Base-by-base conservation (phyloP, 1,284 basidiomycete genomes). In the Pulchroboletus neoregius region DNA sequence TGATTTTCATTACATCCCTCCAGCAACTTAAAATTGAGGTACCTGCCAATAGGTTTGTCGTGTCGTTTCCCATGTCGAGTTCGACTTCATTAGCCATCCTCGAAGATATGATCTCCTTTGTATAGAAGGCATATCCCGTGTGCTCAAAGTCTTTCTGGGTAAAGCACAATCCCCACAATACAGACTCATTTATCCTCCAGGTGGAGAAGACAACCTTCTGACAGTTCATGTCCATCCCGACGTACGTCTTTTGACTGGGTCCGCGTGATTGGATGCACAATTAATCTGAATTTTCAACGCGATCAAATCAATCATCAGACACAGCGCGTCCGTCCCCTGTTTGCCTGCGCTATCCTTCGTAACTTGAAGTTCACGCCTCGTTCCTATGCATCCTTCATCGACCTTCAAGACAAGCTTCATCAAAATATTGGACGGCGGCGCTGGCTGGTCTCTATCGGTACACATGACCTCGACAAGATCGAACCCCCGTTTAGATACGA, bases 21-120 rank as follows among this genome's bases (percentile, higher is more conserved):
- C 45, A 94, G 83, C 88, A 95, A 87, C 75, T 99, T 58, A 99
- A 99, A 80, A 97, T 99, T 61, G 95, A 99, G 70, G 82, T 97
- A 44, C 95, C 96, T 26, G 96, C 96, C 22, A 99, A 97, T 68
- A 83, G 91, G 89, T 81, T 50, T 43, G 66, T 53, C 15, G 13
- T 28, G 6, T 43, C 32, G 27, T 38, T 33, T 22, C 11, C 15
- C 16, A 9, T 27, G 36, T 20, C 32, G n/a, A 28, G 16, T 26
- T 28, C 9, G 26, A 31, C 31, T 35, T 39, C 47, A 49, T 44
- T n/a, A 23, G 9, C 36, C 37, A 15, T 50, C 42, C 26, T 50
- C 56, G 32, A 66, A 94, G 94, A 79, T 98, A 99, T 65, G 96
- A 99, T 72, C 78, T 99, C 16, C 81, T 99, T 39, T 99, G 96